Percentiles rank a stretch among this genome's conserved stretches.
These are phyloP conservation scores for Phytophthora litchii DNA, from an alignment of 352 stramenopile species.

Conservation along the genomic window DNA sequence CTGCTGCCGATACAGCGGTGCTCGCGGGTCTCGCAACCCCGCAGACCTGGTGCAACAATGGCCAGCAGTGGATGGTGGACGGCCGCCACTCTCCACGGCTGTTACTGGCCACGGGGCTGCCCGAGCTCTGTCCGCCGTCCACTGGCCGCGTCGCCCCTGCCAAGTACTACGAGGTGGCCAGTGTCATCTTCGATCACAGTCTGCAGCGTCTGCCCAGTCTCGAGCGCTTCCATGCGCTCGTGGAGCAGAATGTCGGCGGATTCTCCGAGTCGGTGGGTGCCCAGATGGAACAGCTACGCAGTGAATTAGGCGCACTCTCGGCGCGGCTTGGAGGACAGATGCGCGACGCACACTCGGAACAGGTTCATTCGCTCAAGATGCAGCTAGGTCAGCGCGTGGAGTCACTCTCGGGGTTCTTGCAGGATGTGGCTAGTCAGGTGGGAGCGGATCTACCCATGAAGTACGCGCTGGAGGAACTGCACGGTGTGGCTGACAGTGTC, in stretches of 20 bases:
- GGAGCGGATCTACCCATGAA: slow-evolving; percentile 77
- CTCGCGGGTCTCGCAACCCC: slow-evolving; percentile 22
- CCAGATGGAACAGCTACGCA: slow-evolving; percentile 71
- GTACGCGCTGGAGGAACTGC: slow-evolving; percentile 77
- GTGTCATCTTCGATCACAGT: slow-evolving; percentile 83
- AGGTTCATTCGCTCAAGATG: slow-evolving; percentile 64
- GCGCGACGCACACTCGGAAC: slow-evolving; percentile 51
- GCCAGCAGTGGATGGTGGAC: slow-evolving; percentile 42
- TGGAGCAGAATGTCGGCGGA: slow-evolving; percentile 75
- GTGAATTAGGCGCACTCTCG: slow-evolving; percentile 64
- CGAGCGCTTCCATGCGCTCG: slow-evolving; percentile 75
- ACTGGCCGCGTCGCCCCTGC: slow-evolving; percentile 21
- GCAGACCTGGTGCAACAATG: slow-evolving; percentile 37
- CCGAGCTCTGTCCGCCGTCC: slow-evolving; percentile 50
- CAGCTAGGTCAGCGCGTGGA: slow-evolving; percentile 64
- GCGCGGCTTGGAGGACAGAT: slow-evolving; percentile 51
- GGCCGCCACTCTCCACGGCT: slow-evolving; percentile 62
- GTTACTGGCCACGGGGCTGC: slow-evolving; percentile 45
- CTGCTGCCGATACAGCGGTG: slow-evolving; percentile 12
- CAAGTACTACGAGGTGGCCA: slow-evolving; percentile 82
- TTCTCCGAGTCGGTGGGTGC: slow-evolving; percentile 66
- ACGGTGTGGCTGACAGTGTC: slow-evolving; percentile 75
- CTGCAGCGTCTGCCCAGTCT: slow-evolving; percentile 85
- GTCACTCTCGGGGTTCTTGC: slow-evolving; percentile 70
- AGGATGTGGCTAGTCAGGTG: slow-evolving; percentile 73